Conservation (phyloP, 169 alveolate genomes). For the Besnoitia besnoiti region DNA sequence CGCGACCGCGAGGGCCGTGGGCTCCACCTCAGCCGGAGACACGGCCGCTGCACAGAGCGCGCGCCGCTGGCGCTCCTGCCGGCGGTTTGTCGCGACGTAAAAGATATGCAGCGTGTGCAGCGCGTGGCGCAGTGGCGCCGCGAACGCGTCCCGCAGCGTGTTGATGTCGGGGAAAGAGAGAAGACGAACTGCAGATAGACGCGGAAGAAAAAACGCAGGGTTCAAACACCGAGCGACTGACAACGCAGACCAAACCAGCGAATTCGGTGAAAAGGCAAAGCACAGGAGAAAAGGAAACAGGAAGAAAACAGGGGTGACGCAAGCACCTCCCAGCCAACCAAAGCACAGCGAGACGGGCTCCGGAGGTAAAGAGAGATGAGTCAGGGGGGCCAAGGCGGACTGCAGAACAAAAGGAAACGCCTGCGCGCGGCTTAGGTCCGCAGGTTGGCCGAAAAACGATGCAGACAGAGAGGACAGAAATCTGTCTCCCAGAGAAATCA, state of each 20-base stretch:
- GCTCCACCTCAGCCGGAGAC: too few species aligned
- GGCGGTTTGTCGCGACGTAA: constrained; percentile 39
- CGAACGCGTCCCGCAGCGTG: constrained; percentile 28
- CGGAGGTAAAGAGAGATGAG: neutral
- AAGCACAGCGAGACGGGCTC: too few species aligned
- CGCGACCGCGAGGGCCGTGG: too few species aligned
- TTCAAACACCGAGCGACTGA: neutral
- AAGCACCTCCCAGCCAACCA: too few species aligned
- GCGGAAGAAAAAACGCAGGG: neutral
- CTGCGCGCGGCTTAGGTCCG: neutral
- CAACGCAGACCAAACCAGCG: neutral
- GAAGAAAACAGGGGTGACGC: neutral
- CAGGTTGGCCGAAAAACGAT: neutral
- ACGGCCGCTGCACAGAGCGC: neutral
- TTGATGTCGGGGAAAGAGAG: constrained; percentile 20
- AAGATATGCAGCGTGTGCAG: constrained; percentile 49
- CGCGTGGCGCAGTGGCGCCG: constrained; percentile 44
- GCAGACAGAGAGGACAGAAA: neutral
- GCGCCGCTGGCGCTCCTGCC: neutral
- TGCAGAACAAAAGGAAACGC: neutral
- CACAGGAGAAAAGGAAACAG: neutral
- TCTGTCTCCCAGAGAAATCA: neutral
- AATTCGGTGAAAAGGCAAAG: neutral
- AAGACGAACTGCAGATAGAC: constrained; percentile 29
- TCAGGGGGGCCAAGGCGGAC: neutral